These are phyloP conservation scores for Arbutus unedo DNA, from an alignment of 148 eudicot species.

Conservation along the genomic window DNA sequence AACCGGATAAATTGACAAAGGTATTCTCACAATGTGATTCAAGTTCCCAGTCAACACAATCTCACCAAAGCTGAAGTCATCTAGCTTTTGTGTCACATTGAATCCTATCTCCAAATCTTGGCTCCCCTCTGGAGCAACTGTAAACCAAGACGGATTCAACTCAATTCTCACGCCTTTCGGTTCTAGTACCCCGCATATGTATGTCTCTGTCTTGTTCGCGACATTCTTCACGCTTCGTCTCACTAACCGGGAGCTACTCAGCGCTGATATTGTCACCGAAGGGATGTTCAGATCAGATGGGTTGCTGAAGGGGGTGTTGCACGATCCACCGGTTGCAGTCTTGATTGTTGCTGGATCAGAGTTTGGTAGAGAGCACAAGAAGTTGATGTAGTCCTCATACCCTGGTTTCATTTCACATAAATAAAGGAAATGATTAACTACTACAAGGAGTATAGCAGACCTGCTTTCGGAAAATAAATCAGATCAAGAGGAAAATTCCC, in stretches of 20 bases:
- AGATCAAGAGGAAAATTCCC: conserved; percentile 69
- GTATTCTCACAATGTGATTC: conserved; percentile 71
- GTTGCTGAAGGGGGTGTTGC: conserved; percentile 42
- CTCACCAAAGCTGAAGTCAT: conserved; percentile 69
- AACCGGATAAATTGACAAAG: conserved; percentile 62
- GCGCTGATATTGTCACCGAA: conserved; percentile 66
- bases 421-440: background rate
- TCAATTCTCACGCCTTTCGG: conserved; percentile 58
- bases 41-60: conserved; percentile 74
- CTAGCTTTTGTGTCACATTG: conserved; percentile 42
- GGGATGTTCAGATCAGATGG: conserved; percentile 89
- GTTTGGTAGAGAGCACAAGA: conserved; percentile 79
- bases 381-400: conserved; percentile 68
- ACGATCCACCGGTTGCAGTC: conserved; percentile 75
- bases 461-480: conserved; percentile 2
- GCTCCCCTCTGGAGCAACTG: conserved; percentile 39
- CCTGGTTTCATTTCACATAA: conserved; percentile 32
- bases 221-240: conserved; percentile 53
- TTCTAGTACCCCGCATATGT: conserved; percentile 49
- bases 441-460: no score
- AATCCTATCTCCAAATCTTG: conserved; percentile 59
- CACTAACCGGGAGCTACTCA: conserved; percentile 35
- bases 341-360: conserved; percentile 43
- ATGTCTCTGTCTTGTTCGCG: conserved; percentile 58
- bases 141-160: conserved; percentile 66